Percentiles rank a stretch among this genome's conserved stretches.
Evolutionary conservation across 495 filamentous ascomycete genomes (phyloP).

Genomic region (Glutinoglossum americanum): DNA sequence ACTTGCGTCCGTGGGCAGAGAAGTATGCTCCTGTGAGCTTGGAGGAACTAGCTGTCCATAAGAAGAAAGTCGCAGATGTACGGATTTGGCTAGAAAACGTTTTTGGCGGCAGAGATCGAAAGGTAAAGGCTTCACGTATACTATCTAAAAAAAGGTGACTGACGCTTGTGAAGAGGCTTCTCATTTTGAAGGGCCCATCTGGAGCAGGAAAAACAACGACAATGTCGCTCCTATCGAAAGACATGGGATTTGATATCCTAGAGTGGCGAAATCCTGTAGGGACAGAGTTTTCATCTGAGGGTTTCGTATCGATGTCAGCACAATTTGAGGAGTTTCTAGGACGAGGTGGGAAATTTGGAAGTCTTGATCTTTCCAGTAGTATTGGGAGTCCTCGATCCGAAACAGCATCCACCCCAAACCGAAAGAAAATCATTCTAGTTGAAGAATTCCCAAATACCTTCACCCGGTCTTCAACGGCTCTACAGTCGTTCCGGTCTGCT

Average conservation of each 20-base stretch:
- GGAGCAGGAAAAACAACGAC: slow-evolving; percentile 88
- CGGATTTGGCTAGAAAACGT: slow-evolving; percentile 57
- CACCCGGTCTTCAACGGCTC: slow-evolving; percentile 36
- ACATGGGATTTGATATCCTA: slow-evolving; percentile 46
- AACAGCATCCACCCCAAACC: slow-evolving; percentile 9
- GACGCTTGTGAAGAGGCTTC: slow-evolving; percentile 36
- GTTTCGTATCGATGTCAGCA: slow-evolving; percentile 39
- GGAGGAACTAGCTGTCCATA: slow-evolving; percentile 80
- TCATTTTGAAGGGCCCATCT: slow-evolving; percentile 78
- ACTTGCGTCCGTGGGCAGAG: slow-evolving; percentile 58
- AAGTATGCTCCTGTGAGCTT: slow-evolving; percentile 49
- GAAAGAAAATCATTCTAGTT: slow-evolving; percentile 45
- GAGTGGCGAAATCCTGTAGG: slow-evolving; percentile 80
- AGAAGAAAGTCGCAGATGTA: slow-evolving; percentile 78
- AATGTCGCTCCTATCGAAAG: slow-evolving; percentile 47
- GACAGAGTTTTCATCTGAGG: slow-evolving; percentile 31
- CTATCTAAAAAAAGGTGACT: neutral
- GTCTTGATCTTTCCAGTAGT: slow-evolving; percentile 32
- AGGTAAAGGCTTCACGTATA: slow-evolving; percentile 11
- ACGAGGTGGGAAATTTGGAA: slow-evolving; percentile 54
- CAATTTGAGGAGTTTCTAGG: slow-evolving; percentile 85
- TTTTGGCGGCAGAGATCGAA: slow-evolving; percentile 31
- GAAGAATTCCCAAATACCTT: slow-evolving; percentile 90
- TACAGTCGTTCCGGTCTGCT: slow-evolving; percentile 53
- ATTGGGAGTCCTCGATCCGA: neutral